Evolutionary conservation across 164 flowering plant species (phyloP), one percentile per base, ranked within the genome.

Genomic region (Euptelea pleiosperma): DNA sequence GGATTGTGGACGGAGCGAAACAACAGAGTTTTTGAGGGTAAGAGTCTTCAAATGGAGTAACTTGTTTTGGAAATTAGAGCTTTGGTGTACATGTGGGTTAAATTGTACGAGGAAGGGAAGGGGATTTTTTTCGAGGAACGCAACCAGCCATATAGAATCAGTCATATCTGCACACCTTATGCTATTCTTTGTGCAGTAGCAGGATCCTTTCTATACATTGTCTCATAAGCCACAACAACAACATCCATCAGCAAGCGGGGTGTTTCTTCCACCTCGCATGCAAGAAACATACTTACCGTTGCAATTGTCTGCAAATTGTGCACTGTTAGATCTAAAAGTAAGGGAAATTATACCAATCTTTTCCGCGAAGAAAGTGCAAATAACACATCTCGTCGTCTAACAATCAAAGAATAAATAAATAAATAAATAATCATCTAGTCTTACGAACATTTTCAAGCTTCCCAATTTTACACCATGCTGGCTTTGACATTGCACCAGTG

Each of bases 231-330:
- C 57, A 72, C 79, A 28, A 84, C 56, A 55, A 77, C 55, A 54
- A 82, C 70, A 68, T 80, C 82, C 49, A 6, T 63, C 55, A 84
- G 66, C 29, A 55, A 51, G 35, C 89, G 77, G 7, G 86, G 83
- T 49, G 82, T 77, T 55, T 81, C 94, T 70, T 79, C 85, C 25
- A 63, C 66, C 61, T 87, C 84, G 64, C 82, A 52, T 45, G 84
- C 86, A 48, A 84, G 85, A 72, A 87, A 87, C 76, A 82, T 70
- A 74, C 86, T 53, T 6, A 56, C 83, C 37, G 81, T 73, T 36
- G 86, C 90, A 65, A 87, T 62, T 35, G 71, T 72, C 94, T 84
- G 77, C 67, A 73, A 67, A 62, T 55, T 9, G 18, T 8, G 34
- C 18, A 40, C 22, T 16, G 30, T 44, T 46, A 58, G 43, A 26